Base-by-base conservation (phyloP, 2,329 filamentous ascomycete species). In the Xylariomycetidae sp. region DNA sequence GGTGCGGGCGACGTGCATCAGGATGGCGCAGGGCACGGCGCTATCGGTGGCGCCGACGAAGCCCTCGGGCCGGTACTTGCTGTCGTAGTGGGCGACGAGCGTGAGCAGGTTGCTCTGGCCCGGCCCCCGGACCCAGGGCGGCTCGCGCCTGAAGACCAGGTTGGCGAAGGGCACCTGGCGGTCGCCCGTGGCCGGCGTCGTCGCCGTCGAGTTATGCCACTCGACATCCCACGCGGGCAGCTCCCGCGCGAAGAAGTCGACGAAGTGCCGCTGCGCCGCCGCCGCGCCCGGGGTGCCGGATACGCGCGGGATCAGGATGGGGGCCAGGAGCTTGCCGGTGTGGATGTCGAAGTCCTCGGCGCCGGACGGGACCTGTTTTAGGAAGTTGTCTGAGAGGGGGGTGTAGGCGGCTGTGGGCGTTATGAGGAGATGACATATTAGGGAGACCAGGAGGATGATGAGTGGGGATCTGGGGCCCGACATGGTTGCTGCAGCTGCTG, bases 41-140 rank as follows among this genome's bases (percentile, higher is more conserved):
- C 83, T 88, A 54, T 94, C 88, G 11, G 79, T 90, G 1, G 87
- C 88, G 2, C 88, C 88, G 31, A 94, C 84, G 53, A 92, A 94
- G 1, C 82, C 85, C 31, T 76, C 56, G 0, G 86, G 85, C 12
- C 66, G 66, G 29, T 82, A 66, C 61, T 88, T 88, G 56, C 77
- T 85, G 51, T 94, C 87, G 56, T 90, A 94, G 54, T 94, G 88
- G 20, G 87, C 88, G 7, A 87, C 88, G 30, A 94, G 66, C 4
- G 85, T 87, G 45, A 94, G 63, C 32, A 83, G 66, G 31, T 82
- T 82, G 11, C 85, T 76, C 53, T 88, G 77, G 0, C 88, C 87
- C 0, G 69, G 63, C n/a, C n/a, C n/a, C 25, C 70, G 59, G 3
- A 79, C 68, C 80, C 85, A 88, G 6, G 88, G 87, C 26, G 88